Conservation (phyloP, 305 asterid genomes). For the Plantago rigida region DNA sequence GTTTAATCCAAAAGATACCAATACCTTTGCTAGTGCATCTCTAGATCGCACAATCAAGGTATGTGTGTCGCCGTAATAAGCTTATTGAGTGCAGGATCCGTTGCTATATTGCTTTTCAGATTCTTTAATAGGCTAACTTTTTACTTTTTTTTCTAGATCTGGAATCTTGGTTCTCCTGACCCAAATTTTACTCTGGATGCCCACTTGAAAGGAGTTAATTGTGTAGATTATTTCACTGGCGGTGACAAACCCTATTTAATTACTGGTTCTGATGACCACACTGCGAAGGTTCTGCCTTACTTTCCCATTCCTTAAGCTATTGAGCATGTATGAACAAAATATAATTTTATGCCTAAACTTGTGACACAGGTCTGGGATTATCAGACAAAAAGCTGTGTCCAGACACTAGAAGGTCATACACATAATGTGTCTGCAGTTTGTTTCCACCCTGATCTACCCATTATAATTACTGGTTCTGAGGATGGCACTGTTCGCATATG, state of each 20-base stretch:
- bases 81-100: constrained; percentile 15
- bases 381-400: constrained; percentile 95
- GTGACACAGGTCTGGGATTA: constrained; percentile 87
- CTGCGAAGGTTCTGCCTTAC: constrained; percentile 68
- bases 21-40: constrained; percentile 98
- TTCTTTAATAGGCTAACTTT: neutral
- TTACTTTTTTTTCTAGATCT: constrained; percentile 48
- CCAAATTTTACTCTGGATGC: constrained; percentile 97
- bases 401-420: constrained; percentile 95
- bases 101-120: constrained; percentile 17
- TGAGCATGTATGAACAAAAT: constrained; percentile 15
- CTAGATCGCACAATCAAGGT: constrained; percentile 98
- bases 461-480: constrained; percentile 92
- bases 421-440: constrained; percentile 97
- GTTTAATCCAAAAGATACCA: constrained; percentile 93
- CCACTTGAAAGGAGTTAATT: constrained; percentile 89
- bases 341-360: constrained; percentile 23
- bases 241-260: constrained; percentile 94
- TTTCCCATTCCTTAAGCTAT: constrained; percentile 19
- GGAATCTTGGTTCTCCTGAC: constrained; percentile 99
- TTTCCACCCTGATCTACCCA: constrained; percentile 97
- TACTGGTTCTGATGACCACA: constrained; percentile 97
- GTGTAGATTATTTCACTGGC: constrained; percentile 94
- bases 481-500: constrained; percentile 98
- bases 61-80: constrained; percentile 14